Evolutionary conservation across 2,329 filamentous ascomycete species (phyloP), one percentile per base, ranked within the genome.

Genomic region (Didymellaceae sp.): DNA sequence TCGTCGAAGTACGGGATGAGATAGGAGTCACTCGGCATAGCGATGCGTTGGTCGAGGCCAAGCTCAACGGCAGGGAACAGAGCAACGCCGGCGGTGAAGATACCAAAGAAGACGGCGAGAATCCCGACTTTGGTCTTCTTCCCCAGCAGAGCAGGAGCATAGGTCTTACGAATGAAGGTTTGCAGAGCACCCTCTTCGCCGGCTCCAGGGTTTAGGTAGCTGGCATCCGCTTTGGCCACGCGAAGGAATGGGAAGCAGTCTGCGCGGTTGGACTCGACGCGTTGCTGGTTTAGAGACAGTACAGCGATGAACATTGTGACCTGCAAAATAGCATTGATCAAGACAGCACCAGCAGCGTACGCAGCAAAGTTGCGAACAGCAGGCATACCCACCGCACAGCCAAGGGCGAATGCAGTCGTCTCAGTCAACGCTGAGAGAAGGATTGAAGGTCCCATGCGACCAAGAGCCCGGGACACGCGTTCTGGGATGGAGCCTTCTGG

Each of bases 221-320:
- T 87, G 14, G 87, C 76, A 20, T 87, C 81, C 2, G 90, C 89
- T 47, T 86, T 86, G 67, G 86, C 88, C 50, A 97, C 84, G 45
- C 88, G 89, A 54, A 96, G 78, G 75, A 90, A 99, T 4, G 94
- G 95, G 68, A 97, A 86, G 67, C 95, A 94, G 72, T 99, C 94
- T 38, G 91, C 91, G 20, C 93, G 86, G 45, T 90, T 85, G 61
- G 89, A 88, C 68, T 99, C 93, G 1, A 96, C 92, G 7, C 95
- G 85, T 68, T 86, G 84, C 75, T 99, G 94, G 67, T 99, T 99
- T 51, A 96, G 81, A 2, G 92, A 86, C 6, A 99, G 81, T 3
- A 97, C 88, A 1, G 95, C 93, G 30, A 97, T 84, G 68, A 99
- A 99, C 86, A 97, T 93, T 1, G 95, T 99, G 60, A 97, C 88